A percentile compares a stretch with the other conserved stretches of the same genome.
phyloP scores from a whole-genome alignment of 2,329 filamentous ascomycete genomes.

The Fusarium vanettenii region DNA sequence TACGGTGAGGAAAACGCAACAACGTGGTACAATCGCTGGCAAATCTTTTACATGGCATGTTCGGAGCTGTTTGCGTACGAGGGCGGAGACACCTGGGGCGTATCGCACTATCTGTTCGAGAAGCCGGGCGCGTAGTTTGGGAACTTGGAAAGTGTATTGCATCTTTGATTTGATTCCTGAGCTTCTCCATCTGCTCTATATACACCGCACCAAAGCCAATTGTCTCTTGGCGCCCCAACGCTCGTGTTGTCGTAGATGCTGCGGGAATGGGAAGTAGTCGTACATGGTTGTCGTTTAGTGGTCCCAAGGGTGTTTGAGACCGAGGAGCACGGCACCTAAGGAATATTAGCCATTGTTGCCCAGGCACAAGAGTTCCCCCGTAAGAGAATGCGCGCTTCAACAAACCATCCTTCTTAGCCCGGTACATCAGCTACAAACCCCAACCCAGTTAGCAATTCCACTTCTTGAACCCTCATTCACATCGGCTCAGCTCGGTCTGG shows the following conservation, averaged over 20 bases:
- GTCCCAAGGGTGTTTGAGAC: conserved; percentile 97
- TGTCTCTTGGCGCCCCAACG: conserved; percentile 5
- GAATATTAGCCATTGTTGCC: conserved; percentile 19
- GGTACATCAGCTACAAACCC: conserved; percentile 82
- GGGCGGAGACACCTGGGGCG: conserved; percentile 75
- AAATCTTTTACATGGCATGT: conserved; percentile 79
- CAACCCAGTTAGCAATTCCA: conserved; percentile 19
- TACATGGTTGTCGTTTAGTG: conserved; percentile 67
- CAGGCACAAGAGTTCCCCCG: background rate
- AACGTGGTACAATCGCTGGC: conserved; percentile 77
- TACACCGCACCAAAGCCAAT: conserved; percentile 28
- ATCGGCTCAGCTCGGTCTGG: background rate
- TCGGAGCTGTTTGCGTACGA: conserved; percentile 75
- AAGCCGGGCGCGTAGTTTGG: conserved; percentile 54
- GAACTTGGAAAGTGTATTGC: background rate
- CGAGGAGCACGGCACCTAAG: conserved; percentile 79
- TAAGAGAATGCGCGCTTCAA: background rate
- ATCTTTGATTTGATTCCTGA: conserved; percentile 27
- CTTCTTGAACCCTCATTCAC: background rate
- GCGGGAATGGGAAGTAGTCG: conserved; percentile 22
- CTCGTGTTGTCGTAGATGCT: conserved; percentile 17
- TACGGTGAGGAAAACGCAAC: conserved; percentile 70
- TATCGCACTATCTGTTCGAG: conserved; percentile 74
- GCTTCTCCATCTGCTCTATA: conserved; percentile 33
- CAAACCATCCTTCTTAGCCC: conserved; percentile 92